Evolutionary conservation across 129 eudicot species (phyloP).

Genomic region (Pittosporum tobira): DNA sequence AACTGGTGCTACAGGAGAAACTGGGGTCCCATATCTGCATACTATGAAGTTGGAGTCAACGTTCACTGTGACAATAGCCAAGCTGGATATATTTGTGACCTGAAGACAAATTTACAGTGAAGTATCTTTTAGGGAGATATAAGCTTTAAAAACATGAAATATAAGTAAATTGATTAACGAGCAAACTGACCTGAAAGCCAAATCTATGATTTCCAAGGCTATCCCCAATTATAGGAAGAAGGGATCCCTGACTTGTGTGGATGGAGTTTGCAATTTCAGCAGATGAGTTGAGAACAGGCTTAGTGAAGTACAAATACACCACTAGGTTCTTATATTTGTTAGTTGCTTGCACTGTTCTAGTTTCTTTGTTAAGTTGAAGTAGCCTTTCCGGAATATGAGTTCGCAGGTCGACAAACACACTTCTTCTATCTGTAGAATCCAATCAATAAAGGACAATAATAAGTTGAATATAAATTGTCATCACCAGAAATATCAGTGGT

Average conservation of each 20-base stretch:
- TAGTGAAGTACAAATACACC: slow-evolving; percentile 62
- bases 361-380: slow-evolving; percentile 52
- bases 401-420: slow-evolving; percentile 53
- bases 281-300: slow-evolving; percentile 74
- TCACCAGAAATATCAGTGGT: slow-evolving; percentile 1
- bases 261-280: slow-evolving; percentile 60
- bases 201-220: slow-evolving; percentile 66
- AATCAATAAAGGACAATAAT: slow-evolving; percentile 6
- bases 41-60: slow-evolving; percentile 39
- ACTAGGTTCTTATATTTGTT: slow-evolving; percentile 50
- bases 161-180: not conserved
- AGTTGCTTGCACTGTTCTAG: slow-evolving; percentile 81
- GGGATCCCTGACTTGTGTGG: slow-evolving; percentile 56
- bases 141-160: not conserved
- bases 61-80: slow-evolving; percentile 49
- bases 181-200: slow-evolving; percentile 53
- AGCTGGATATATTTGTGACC: slow-evolving; percentile 41
- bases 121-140: not conserved
- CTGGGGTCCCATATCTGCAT: slow-evolving; percentile 72
- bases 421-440: slow-evolving; percentile 63
- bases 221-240: slow-evolving; percentile 43
- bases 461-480: not conserved
- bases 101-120: slow-evolving; percentile 14
- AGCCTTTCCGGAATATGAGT: slow-evolving; percentile 72
- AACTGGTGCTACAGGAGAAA: slow-evolving; percentile 66